Base-by-base conservation (phyloP, 192 early-diverging fungal genomes). In the Ambispora gerdemannii region DNA sequence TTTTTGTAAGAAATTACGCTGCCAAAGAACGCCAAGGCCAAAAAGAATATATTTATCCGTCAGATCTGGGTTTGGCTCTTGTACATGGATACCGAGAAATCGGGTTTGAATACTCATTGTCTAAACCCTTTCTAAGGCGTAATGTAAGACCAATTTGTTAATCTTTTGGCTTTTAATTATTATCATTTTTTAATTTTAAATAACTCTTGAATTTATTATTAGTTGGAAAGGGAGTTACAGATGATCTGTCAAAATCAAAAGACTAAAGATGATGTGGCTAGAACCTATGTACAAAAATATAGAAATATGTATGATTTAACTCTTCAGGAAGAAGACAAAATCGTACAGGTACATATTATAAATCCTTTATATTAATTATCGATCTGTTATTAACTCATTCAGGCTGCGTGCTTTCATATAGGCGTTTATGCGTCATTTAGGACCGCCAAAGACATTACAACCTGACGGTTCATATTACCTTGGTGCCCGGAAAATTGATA, bases 81-180 rank as follows among this genome's bases (percentile, higher is more conserved):
- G 88, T 96, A 4, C 78, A 86, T 28, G 96, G 90, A 0, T 98
- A 96, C 67, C 90, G 95, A 72, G 79, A 87, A 7, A 92, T 99
- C 82, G 87, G 87, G 0, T 82, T 97, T 36, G 93, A 95, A 52
- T 81, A 89, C 22, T 91, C 91, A 71, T 74, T 98, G n/a, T 85
- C 90, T 4, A 95, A 96, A 61, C 97, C 97, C 0, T 86, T 89
- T 63, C 74, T 99, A 73, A 86, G 95, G 13, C 83, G 90, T 65
- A 80, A 89, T 82, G 90, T 89, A 77, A n/a, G n/a, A n/a, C n/a
- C n/a, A n/a, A n/a, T n/a, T n/a, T n/a, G n/a, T n/a, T n/a, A n/a
- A n/a, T n/a, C n/a, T n/a, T n/a, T n/a, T n/a, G n/a, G n/a, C n/a
- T n/a, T n/a, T n/a, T n/a, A n/a, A n/a, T n/a, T n/a, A n/a, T n/a